Evolutionary conservation across 139 green algal genomes (phyloP).

Genomic region (Deuterostichococcus epilithicus): DNA sequence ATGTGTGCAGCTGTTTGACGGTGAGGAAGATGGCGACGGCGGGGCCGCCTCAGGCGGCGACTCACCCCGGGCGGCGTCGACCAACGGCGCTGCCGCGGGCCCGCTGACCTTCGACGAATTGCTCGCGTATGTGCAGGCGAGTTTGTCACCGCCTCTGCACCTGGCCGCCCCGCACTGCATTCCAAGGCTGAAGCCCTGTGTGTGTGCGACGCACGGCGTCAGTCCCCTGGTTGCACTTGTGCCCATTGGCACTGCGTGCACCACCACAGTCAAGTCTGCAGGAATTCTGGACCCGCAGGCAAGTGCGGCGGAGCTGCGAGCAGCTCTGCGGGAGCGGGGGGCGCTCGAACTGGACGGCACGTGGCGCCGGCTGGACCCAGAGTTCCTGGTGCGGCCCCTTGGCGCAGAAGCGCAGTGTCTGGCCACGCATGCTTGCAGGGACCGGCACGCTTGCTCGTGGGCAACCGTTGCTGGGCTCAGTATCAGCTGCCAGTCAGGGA

Average conservation of each 20-base stretch:
- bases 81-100: conserved; percentile 1
- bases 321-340: conserved; percentile 22
- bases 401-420: no score
- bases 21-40: conserved; percentile 1
- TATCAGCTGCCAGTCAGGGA: no score
- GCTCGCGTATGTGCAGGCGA: conserved; percentile 29
- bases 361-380: conserved; percentile 29
- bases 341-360: conserved; percentile 30
- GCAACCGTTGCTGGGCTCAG: no score
- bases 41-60: not conserved
- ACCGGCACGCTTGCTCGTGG: no score
- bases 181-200: not conserved
- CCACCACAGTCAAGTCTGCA: no score
- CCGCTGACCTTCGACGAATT: conserved; percentile 25
- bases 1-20: conserved; percentile 28
- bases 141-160: not conserved
- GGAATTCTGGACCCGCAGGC: conserved; percentile 21
- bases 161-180: not conserved
- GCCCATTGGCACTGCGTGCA: no score
- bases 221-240: no score
- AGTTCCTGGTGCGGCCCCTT: conserved; percentile 21
- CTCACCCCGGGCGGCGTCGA: not conserved
- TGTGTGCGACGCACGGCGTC: no score
- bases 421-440: no score
- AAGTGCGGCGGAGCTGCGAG: conserved; percentile 32